Evolutionary conservation across 2,329 filamentous ascomycete genomes (phyloP), one percentile per base, ranked within the genome.

Genomic region (Hypoxylon sp.): DNA sequence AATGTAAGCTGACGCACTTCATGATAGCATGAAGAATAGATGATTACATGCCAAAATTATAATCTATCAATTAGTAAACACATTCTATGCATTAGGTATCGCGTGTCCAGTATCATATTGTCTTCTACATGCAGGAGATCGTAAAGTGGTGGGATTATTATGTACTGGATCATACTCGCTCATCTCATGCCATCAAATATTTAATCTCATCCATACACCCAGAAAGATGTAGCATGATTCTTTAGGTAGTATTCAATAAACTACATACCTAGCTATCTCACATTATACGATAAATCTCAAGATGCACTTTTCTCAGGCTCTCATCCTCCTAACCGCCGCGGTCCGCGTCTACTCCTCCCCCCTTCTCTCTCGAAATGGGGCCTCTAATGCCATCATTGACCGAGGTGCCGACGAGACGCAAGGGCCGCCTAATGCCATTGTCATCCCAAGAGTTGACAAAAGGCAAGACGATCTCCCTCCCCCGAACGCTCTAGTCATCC

Each of bases 281-380:
- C 19, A 22, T 22, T 22, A 22, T 22, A 22, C 19, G 2, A 5
- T 10, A 14, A n/a, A 37, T 37, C 14, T n/a, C 2, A 37, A 4
- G 5, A 37, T 37, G 35, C 13, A 37, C 35, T 37, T 48, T 39
- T 37, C 29, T 3, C 54, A 48, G 35, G 42, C 42, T 31, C 26
- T 48, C 42, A 44, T 58, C 54, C 19, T 48, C 29, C 42, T 37
- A 19, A 29, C 54, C 54, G 26, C 5, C 33, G 24, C 44, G 10
- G 10, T 14, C n/a, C 29, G 54, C 42, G 29, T 48, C 42, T 29
- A 47, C 24, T 48, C 39, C 22, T 47, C 54, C 2, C 54, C 44
- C 14, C 10, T 35, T 10, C 37, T 10, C 26, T 17, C 42, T 19
- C 35, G 52, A 22, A 19, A 44, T 22, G 42, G 42, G 17, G 22